Base-by-base conservation (phyloP, 1,139 yeast species). In the Yamadazyma songkhlaensis region DNA sequence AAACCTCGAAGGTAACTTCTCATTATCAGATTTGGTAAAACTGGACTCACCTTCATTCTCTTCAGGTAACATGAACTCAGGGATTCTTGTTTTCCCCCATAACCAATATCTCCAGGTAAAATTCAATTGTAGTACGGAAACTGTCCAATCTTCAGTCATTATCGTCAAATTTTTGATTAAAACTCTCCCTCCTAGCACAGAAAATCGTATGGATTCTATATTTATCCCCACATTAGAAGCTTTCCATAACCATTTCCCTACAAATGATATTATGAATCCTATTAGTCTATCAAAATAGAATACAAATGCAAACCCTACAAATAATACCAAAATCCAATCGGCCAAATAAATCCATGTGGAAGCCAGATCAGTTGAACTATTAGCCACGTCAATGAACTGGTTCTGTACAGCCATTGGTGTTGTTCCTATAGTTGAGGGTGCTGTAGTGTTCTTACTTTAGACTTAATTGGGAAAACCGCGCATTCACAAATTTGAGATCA, bases 91-190 rank as follows among this genome's bases (percentile, higher is more conserved):
- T 13, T 66, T 56, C 4, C 66, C 64, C 38, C 86, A 52, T 13
- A 70, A 64, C 97, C 97, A 92, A 57, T 88, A 92, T 43, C 95
- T 60, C 97, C 97, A 92, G 0, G 95, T 86, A 24, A 92, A 55
- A 46, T 79, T 77, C 3, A 90, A 81, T 45, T 82, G 81, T 15
- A 85, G 71, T 2, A 86, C 69, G 6, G 88, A 75, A 2, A 86
- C 56, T 2, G 95, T 79, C 45, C 79, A 79, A 59, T 90, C 84
- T 34, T 79, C 69, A 9, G 88, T 84, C 9, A 84, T 75, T 15
- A 87, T 68, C 2, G 86, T 75, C 22, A 89, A 55, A 54, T 89
- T 88, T 50, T 83, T 85, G 53, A 89, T 78, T 55, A 85, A 79
- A 3, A 92, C 42, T 25, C 96, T 73, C 0, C 97, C 97, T 2